Base-by-base conservation (phyloP, 495 filamentous ascomycete species). In the Niebla homalea region DNA sequence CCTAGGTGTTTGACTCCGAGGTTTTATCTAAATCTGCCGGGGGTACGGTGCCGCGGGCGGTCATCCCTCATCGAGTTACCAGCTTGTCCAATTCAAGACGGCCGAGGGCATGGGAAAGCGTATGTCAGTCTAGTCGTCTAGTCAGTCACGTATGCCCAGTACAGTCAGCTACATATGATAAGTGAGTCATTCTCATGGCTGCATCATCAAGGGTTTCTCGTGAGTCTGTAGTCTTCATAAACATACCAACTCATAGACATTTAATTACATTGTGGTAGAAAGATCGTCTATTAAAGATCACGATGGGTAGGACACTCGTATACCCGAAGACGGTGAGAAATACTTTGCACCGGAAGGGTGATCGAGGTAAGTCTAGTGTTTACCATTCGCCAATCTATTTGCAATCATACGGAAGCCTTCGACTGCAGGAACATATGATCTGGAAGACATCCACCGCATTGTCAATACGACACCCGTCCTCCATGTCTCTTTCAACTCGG, bases 401-500 rank as follows among this genome's bases (percentile, higher is more conserved):
- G 29, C 14, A 32, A 32, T 32, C 29, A 32, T 32, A 32, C 0
- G 29, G 29, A 12, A 32, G 29, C 14, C 29, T 32, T 32, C 29
- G 29, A 44, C 11, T 42, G 16, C 32, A 90, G 86, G 79, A 21
- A 75, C 70, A 36, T 94, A 95, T 64, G 79, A 89, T 54, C 72
- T 83, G 40, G 69, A 74, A 18, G 77, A 82, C 5, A 88, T 95
- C 62, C 86, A 96, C 61, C 61, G 62, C 46, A 87, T 96, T 57
- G 71, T 96, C 65, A 90, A 94, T 65, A 69, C 71, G 10, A 76
- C 77, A 16, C 80, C 79, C 15, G 76, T 95, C 11, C 71, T 94
- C 6, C 83, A 95, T 68, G 80, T 96, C 52, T 87, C 88, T 48
- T 95, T 94, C 77, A 72, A 70, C 32, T 59, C 64, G 19, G 67